A percentile compares a stretch with the other conserved stretches of the same genome.
Evolutionary conservation across 148 eudicot genomes (phyloP).

Genomic region (Cornus controversa): DNA sequence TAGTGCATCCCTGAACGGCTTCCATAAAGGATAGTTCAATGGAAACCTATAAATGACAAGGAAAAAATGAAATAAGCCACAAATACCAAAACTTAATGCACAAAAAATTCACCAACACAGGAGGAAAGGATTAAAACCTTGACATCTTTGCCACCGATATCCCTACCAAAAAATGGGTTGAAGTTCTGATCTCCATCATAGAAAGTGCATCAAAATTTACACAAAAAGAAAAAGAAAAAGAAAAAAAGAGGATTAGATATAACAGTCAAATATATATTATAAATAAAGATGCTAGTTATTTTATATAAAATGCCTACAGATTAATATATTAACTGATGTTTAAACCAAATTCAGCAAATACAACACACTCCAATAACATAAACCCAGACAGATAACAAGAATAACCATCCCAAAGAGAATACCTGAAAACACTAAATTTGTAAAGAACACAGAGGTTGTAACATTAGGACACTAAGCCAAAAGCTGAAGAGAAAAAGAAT

Average conservation of each 20-base stretch:
- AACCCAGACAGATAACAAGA: no score
- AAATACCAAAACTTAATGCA: background rate
- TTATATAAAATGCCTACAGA: no score
- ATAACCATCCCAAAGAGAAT: no score
- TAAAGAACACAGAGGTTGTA: no score
- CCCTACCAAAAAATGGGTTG: constrained; percentile 35
- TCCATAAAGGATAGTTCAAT: constrained; percentile 94
- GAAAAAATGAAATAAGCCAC: background rate
- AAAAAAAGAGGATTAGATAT: constrained; percentile 6
- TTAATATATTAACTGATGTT: no score
- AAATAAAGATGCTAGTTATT: no score
- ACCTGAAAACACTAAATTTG: no score
- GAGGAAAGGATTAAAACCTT: constrained; percentile 37
- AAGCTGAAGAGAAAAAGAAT: no score
- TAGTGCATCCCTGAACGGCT: constrained; percentile 95
- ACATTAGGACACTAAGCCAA: no score
- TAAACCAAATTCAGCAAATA: no score
- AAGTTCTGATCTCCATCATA: constrained; percentile 40
- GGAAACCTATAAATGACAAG: constrained; percentile 33
- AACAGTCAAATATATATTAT: no score
- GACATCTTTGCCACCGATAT: constrained; percentile 55
- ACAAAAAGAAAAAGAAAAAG: background rate
- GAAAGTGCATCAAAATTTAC: constrained; percentile 13
- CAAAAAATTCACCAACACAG: background rate
- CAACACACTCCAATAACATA: no score